Conservation (phyloP, 148 eudicot genomes). For the Persicaria maculosa region DNA sequence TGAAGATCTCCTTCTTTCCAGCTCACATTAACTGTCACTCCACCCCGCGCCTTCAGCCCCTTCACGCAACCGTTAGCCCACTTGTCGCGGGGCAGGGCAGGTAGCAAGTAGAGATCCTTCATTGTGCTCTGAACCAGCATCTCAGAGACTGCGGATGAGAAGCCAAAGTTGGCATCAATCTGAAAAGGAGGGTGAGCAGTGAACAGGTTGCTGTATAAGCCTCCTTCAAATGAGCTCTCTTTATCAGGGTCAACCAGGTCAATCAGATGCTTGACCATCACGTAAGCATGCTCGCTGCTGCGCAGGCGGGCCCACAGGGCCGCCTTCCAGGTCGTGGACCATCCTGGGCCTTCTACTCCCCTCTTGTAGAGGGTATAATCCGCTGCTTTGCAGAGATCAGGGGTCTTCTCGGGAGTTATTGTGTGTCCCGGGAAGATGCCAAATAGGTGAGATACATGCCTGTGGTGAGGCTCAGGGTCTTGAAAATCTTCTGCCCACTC, state of each 20-base stretch:
- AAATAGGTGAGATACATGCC: slow-evolving; percentile 81
- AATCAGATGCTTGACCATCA: slow-evolving; percentile 73
- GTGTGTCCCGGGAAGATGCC: slow-evolving; percentile 84
- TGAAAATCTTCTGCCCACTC: slow-evolving; percentile 80
- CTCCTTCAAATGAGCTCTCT: slow-evolving; percentile 59
- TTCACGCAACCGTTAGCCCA: slow-evolving; percentile 76
- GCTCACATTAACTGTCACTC: slow-evolving; percentile 60
- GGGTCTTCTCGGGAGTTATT: slow-evolving; percentile 49
- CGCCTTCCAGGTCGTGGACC: slow-evolving; percentile 88
- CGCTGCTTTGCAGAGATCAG: slow-evolving; percentile 80
- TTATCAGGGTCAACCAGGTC: slow-evolving; percentile 66
- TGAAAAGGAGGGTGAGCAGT: slow-evolving; percentile 92
- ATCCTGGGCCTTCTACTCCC: slow-evolving; percentile 88
- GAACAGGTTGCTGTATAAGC: slow-evolving; percentile 75
- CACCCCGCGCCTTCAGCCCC: slow-evolving; percentile 84
- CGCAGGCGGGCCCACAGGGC: slow-evolving; percentile 70
- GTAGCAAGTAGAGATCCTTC: slow-evolving; percentile 68
- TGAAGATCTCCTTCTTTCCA: slow-evolving; percentile 75
- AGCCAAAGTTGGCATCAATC: slow-evolving; percentile 87
- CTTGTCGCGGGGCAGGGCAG: slow-evolving; percentile 75
- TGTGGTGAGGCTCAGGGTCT: slow-evolving; percentile 71
- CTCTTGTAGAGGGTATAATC: slow-evolving; percentile 52
- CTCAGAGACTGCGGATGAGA: slow-evolving; percentile 78
- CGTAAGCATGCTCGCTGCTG: slow-evolving; percentile 56
- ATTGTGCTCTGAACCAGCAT: slow-evolving; percentile 87